Percentiles rank a stretch among this genome's conserved stretches.
Evolutionary conservation across 2,329 filamentous ascomycete species (phyloP).

Genomic region (Aspergillus novoparasiticus): DNA sequence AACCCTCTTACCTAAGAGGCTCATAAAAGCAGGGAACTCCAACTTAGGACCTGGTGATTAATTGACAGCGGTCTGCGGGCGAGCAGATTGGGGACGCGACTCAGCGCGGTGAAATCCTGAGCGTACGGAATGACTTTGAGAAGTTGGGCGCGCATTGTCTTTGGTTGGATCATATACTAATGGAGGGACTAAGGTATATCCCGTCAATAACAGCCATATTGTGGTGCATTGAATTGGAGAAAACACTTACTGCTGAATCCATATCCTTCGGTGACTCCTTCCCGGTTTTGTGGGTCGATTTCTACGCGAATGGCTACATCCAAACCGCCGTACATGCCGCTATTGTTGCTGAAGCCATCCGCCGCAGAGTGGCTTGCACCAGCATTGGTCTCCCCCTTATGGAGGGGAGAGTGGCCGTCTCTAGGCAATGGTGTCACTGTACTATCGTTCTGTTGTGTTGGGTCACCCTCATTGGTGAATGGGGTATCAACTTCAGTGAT

Average conservation of each 20-base stretch:
- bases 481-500: constrained; percentile 55
- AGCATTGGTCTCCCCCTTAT: constrained; percentile 74
- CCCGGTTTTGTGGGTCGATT: constrained; percentile 45
- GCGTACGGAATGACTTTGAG: constrained; percentile 19
- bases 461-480: constrained; percentile 24
- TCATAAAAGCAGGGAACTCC: neutral
- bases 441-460: constrained; percentile 23
- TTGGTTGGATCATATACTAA: constrained; percentile 17
- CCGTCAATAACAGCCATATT: constrained; percentile 7
- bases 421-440: constrained; percentile 45
- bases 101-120: constrained; percentile 15
- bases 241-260: constrained; percentile 50
- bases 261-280: constrained; percentile 50
- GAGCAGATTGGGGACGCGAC: constrained; percentile 14
- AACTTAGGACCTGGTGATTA: neutral
- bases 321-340: constrained; percentile 44
- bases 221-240: neutral
- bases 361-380: constrained; percentile 79
- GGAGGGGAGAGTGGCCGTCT: constrained; percentile 71
- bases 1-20: neutral
- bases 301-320: constrained; percentile 51
- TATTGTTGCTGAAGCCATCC: constrained; percentile 42
- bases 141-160: constrained; percentile 14
- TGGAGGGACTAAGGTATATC: constrained; percentile 21
- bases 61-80: constrained; percentile 19